Conservation (phyloP, 2,329 filamentous ascomycete species). For the Xylaria polymorpha region DNA sequence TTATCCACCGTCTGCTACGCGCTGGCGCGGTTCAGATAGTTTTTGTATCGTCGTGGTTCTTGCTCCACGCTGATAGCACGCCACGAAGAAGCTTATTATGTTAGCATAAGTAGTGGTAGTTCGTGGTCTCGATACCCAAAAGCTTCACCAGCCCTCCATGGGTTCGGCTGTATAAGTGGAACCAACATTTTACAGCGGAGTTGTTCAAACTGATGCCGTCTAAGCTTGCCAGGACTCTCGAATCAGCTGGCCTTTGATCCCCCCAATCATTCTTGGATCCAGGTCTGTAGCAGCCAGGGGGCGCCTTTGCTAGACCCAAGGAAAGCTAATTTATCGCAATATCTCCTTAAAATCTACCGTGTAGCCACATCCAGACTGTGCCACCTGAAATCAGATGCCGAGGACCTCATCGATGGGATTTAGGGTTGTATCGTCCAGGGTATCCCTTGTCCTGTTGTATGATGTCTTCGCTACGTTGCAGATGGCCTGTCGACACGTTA, state of each 20-base stretch:
- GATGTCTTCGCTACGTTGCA: constrained; percentile 6
- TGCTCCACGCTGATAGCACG: not conserved
- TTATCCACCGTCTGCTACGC: not conserved
- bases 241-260: not conserved
- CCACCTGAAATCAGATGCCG: not conserved
- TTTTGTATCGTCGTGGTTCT: not conserved
- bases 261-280: not conserved
- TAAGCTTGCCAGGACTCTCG: not conserved
- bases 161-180: not conserved
- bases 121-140: not conserved
- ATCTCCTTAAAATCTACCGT: not conserved
- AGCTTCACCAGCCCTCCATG: not conserved
- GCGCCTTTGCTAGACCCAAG: not conserved
- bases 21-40: not conserved
- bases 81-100: not conserved
- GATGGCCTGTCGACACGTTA: constrained; percentile 16
- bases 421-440: constrained; percentile 3
- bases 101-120: not conserved
- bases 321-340: not conserved
- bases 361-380: not conserved
- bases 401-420: constrained; percentile 7
- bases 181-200: not conserved
- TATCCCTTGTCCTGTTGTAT: constrained; percentile 31
- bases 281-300: not conserved
- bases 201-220: constrained; percentile 12